These are phyloP conservation scores for Echium plantagineum DNA, from an alignment of 257 asterid genomes.

Conservation along the genomic window DNA sequence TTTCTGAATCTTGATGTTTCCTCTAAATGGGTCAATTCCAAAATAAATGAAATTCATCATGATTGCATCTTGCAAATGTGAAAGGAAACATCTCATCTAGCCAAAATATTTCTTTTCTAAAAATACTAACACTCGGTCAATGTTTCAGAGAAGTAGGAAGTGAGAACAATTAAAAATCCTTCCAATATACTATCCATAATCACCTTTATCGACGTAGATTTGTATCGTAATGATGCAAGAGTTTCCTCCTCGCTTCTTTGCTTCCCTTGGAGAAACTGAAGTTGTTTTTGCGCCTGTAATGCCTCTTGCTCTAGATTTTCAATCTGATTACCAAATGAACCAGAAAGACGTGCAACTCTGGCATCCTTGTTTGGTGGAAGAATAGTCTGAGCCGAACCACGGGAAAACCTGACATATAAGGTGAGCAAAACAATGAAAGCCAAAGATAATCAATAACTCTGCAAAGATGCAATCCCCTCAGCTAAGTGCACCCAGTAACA, in stretches of 20 bases:
- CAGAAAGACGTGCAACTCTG: conserved; percentile 70
- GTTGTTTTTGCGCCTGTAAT: conserved; percentile 27
- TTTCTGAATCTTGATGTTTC: conserved; percentile 35
- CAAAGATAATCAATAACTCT: background rate
- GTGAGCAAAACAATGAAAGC: background rate
- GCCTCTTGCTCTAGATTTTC: conserved; percentile 48
- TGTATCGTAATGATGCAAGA: conserved; percentile 29
- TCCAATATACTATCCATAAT: background rate
- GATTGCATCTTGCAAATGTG: background rate
- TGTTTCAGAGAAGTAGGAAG: background rate
- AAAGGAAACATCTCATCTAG: background rate
- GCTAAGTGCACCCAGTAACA: no score
- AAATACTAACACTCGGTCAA: background rate
- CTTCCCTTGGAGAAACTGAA: conserved; percentile 31
- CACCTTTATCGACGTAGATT: conserved; percentile 42
- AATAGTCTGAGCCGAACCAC: conserved; percentile 70
- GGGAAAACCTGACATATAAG: conserved; percentile 54
- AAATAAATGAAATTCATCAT: background rate
- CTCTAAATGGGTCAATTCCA: conserved; percentile 29
- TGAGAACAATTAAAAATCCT: conserved; percentile 1
- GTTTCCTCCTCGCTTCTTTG: conserved; percentile 60
- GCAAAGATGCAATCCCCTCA: background rate
- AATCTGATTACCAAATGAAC: conserved; percentile 72
- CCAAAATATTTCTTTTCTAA: background rate
- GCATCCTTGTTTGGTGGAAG: conserved; percentile 63